Base-by-base conservation (phyloP, 2,329 filamentous ascomycete species). In the Phyllosticta citribraziliensis region DNA sequence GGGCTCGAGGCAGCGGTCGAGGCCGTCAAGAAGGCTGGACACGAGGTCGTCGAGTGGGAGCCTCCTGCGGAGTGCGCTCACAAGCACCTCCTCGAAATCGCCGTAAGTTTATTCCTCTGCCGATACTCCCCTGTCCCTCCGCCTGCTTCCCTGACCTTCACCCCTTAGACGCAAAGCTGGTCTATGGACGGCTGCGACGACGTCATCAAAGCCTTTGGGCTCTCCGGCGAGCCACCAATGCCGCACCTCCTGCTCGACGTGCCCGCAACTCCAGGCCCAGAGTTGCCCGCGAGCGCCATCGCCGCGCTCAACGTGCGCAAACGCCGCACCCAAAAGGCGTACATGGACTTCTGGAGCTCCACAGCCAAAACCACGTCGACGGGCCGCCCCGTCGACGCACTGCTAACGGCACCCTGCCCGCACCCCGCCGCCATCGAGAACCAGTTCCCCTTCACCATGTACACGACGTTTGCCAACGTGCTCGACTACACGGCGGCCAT, bases 401-500 rank as follows among this genome's bases (percentile, higher is more conserved):
- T 76, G 0, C 72, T 76, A 5, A 56, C 61, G 19, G 74, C 74
- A 2, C 55, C 73, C 1, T 73, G 73, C 1, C 74, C 74, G 9
- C 74, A 70, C 59, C 70, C 74, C 0, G 73, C 60, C 17, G 55
- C 78, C 0, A 73, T 78, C 50, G 79, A 76, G 0, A 73, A 74
- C 10, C 75, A 76, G 60, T 84, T 76, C 66, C 75, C 73, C 17
- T 76, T 79, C 64, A 73, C 77, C 61, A 78, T 74, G 53, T 81
- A 80, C 62, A 73, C 72, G 1, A 65, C 66, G 1, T 76, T 66
- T 64, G 74, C 84, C 53, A 86, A 86, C 64, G 55, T 82, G 19
- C 65, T 85, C 19, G 82, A 86, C 66, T 85, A 85, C 62, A 81
- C 78, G 1, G 74, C 73, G 33, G 77, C 79, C 0, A 75, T 80